phyloP scores from a whole-genome alignment of 352 stramenopile species.

The Phytophthora melonis region DNA sequence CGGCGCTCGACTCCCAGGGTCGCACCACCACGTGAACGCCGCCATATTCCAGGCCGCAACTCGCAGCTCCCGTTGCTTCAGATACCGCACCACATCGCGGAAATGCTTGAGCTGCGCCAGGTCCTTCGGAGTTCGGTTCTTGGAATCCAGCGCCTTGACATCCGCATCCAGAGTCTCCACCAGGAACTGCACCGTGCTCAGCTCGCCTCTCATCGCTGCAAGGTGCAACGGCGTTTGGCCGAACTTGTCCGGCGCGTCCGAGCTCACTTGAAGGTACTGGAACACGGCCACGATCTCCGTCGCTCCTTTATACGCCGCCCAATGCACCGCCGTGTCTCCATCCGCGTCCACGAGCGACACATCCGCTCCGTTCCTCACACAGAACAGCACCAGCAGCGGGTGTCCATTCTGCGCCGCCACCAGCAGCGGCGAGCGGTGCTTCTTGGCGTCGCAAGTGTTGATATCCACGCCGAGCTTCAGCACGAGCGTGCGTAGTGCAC shows the following conservation, averaged over 20 bases:
- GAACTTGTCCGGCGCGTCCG: slow-evolving; percentile 70
- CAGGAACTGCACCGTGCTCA: slow-evolving; percentile 79
- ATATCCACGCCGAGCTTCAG: slow-evolving; percentile 69
- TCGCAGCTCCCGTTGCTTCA: slow-evolving; percentile 45
- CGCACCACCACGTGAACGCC: slow-evolving; percentile 58
- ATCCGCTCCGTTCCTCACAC: slow-evolving; percentile 77
- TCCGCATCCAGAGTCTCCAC: slow-evolving; percentile 83
- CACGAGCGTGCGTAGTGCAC: slow-evolving; percentile 67
- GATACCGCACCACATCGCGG: slow-evolving; percentile 61
- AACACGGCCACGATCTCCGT: slow-evolving; percentile 87
- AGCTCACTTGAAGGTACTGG: slow-evolving; percentile 79
- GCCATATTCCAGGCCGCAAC: slow-evolving; percentile 69
- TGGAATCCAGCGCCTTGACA: slow-evolving; percentile 53
- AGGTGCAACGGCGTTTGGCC: slow-evolving; percentile 88
- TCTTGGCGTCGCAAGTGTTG: slow-evolving; percentile 77
- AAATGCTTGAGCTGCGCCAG: slow-evolving; percentile 70
- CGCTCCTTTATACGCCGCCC: slow-evolving; percentile 87
- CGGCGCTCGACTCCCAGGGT: slow-evolving; percentile 63
- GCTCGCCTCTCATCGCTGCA: slow-evolving; percentile 77
- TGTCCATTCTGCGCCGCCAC: slow-evolving; percentile 83
- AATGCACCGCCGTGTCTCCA: slow-evolving; percentile 85
- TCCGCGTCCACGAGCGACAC: slow-evolving; percentile 71
- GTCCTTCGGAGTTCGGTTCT: slow-evolving; percentile 68
- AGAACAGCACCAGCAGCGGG: slow-evolving; percentile 79
- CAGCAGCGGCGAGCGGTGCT: slow-evolving; percentile 79